Percentiles rank a stretch among this genome's conserved stretches.
phyloP scores from a whole-genome alignment of 2,329 filamentous ascomycete species.

The Parastagonospora avenae region DNA sequence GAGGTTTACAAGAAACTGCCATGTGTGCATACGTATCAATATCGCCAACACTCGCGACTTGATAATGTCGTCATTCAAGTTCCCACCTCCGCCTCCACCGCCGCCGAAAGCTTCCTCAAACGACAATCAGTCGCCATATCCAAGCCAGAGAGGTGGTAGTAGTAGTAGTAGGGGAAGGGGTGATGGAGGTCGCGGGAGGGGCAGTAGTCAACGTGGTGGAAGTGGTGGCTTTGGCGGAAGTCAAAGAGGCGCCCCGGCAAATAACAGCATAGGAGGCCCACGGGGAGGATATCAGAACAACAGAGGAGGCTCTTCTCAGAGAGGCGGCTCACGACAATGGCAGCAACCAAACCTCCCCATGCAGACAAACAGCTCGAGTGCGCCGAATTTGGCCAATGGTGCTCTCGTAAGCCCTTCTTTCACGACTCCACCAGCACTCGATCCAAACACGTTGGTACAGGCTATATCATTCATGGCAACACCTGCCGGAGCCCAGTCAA shows the following conservation, averaged over 20 bases:
- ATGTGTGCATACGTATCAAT: background rate
- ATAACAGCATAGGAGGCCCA: slow-evolving; percentile 18
- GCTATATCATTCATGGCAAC: slow-evolving; percentile 39
- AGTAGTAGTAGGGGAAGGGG: slow-evolving; percentile 18
- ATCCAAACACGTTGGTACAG: slow-evolving; percentile 32
- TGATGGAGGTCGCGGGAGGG: slow-evolving; percentile 39
- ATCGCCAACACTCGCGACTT: background rate
- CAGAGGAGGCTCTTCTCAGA: slow-evolving; percentile 18
- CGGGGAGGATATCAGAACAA: slow-evolving; percentile 27
- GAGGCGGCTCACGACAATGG: slow-evolving; percentile 9
- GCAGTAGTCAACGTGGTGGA: slow-evolving; percentile 24
- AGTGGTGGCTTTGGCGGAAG: slow-evolving; percentile 13
- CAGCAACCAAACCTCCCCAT: slow-evolving; percentile 1
- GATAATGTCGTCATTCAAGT: slow-evolving; percentile 48
- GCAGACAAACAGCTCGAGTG: background rate
- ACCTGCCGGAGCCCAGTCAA: slow-evolving; percentile 34
- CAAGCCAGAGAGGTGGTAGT: slow-evolving; percentile 36
- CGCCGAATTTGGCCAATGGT: slow-evolving; percentile 1
- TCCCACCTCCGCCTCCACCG: slow-evolving; percentile 56
- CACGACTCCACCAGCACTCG: slow-evolving; percentile 15
- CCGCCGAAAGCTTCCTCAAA: slow-evolving; percentile 40
- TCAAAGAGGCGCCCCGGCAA: slow-evolving; percentile 18
- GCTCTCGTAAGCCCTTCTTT: slow-evolving; percentile 23
- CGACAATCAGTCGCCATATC: slow-evolving; percentile 29
- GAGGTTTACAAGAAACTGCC: background rate